phyloP scores from a whole-genome alignment of 2,329 filamentous ascomycete genomes.

The Aquanectria penicillioides region DNA sequence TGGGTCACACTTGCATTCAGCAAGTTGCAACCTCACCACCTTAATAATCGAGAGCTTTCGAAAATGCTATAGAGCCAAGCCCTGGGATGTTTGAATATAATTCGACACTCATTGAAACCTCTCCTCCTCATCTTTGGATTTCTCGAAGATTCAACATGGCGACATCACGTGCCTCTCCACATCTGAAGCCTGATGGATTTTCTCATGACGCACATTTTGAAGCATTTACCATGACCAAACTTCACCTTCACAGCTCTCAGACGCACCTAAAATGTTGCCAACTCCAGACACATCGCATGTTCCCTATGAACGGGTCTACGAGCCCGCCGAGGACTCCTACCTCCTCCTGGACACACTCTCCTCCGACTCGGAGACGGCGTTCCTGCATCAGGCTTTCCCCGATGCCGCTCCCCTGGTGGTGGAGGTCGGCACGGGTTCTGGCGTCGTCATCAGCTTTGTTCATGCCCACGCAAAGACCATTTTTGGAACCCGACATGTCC shows the following conservation, averaged over 20 bases:
- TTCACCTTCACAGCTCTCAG: neutral
- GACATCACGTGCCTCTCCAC: conserved; percentile 39
- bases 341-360: conserved; percentile 93
- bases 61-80: too few species aligned
- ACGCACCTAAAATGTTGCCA: conserved; percentile 74
- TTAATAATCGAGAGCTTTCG: too few species aligned
- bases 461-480: conserved; percentile 78
- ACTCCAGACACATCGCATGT: conserved; percentile 95
- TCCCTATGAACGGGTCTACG: conserved; percentile 87
- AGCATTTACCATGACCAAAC: conserved; percentile 31
- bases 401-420: conserved; percentile 71
- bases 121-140: neutral
- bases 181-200: conserved; percentile 12
- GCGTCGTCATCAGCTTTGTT: conserved; percentile 90
- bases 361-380: conserved; percentile 71
- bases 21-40: too few species aligned
- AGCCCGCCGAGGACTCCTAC: conserved; percentile 96
- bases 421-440: conserved; percentile 91
- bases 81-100: too few species aligned
- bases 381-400: conserved; percentile 72
- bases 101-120: neutral
- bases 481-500: conserved; percentile 75
- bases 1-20: too few species aligned
- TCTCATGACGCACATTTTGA: conserved; percentile 24
- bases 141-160: neutral